Conservation (phyloP, 345 rosid genomes). For the Hypericum perforatum region DNA sequence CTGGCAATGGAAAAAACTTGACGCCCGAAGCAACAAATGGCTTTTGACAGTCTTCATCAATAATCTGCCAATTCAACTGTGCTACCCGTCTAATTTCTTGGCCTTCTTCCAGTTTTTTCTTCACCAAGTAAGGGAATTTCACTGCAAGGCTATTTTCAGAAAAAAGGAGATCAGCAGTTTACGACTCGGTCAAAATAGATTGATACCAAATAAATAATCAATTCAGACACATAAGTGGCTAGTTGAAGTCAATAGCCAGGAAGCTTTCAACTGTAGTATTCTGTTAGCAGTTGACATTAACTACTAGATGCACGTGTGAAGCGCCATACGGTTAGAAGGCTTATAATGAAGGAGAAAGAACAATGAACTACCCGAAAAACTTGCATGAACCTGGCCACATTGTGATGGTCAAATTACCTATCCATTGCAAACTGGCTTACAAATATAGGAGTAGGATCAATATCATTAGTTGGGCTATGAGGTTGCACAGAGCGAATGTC, state of each 20-base stretch:
- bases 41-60: slow-evolving; percentile 64
- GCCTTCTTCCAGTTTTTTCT: slow-evolving; percentile 80
- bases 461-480: slow-evolving; percentile 72
- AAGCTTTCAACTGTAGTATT: neutral
- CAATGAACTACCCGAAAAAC: too few species aligned
- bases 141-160: slow-evolving; percentile 41
- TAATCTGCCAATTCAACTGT: slow-evolving; percentile 84
- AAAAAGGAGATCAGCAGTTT: neutral
- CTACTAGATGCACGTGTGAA: too few species aligned
- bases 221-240: slow-evolving; percentile 8
- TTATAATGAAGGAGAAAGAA: too few species aligned
- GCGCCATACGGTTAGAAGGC: too few species aligned
- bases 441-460: slow-evolving; percentile 74
- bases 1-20: slow-evolving; percentile 78
- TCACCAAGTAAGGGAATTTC: slow-evolving; percentile 79
- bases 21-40: slow-evolving; percentile 82
- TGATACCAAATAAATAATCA: too few species aligned
- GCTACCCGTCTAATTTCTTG: slow-evolving; percentile 95
- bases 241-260: neutral
- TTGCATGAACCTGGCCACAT: neutral
- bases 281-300: too few species aligned
- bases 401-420: slow-evolving; percentile 36
- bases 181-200: neutral
- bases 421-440: slow-evolving; percentile 88
- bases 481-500: slow-evolving; percentile 91